A percentile compares a stretch with the other conserved stretches of the same genome.
Evolutionary conservation across 1,139 yeast species (phyloP).

Genomic region (Citeromyces hawaiiensis): DNA sequence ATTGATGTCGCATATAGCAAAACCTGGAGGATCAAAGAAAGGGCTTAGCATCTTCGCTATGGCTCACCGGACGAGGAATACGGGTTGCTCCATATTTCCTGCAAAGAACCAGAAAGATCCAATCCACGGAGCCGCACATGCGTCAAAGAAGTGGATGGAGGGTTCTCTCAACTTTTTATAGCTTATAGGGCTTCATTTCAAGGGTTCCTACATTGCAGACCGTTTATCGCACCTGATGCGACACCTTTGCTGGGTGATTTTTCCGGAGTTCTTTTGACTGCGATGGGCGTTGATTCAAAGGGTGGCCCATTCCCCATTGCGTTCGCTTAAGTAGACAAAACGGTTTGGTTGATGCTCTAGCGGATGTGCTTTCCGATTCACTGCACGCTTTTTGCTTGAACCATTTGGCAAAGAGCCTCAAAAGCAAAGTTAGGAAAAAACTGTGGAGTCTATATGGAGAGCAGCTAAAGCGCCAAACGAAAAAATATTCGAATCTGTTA

Average conservation of each 20-base stretch:
- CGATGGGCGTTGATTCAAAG: neutral
- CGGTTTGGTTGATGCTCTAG: neutral
- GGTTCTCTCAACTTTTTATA: neutral
- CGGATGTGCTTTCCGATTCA: neutral
- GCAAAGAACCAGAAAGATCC: too few species aligned
- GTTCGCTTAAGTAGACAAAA: neutral
- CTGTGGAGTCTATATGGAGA: too few species aligned
- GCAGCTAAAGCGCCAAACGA: neutral
- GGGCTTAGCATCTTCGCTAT: too few species aligned
- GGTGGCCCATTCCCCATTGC: neutral
- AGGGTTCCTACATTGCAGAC: neutral
- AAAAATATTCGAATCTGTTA: neutral
- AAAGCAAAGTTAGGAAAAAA: too few species aligned
- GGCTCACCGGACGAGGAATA: too few species aligned
- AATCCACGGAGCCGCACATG: neutral
- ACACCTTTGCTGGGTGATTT: neutral
- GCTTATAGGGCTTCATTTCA: neutral
- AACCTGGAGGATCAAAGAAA: too few species aligned
- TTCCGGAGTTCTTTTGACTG: neutral
- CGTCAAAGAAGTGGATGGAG: neutral
- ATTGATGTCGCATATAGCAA: too few species aligned
- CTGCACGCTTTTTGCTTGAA: neutral
- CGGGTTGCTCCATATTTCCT: too few species aligned
- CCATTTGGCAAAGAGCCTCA: too few species aligned
- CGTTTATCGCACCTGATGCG: neutral